Evolutionary conservation across 169 alveolate species (phyloP), one percentile per base, ranked within the genome.

Genomic region (Eimeria sp.): DNA sequence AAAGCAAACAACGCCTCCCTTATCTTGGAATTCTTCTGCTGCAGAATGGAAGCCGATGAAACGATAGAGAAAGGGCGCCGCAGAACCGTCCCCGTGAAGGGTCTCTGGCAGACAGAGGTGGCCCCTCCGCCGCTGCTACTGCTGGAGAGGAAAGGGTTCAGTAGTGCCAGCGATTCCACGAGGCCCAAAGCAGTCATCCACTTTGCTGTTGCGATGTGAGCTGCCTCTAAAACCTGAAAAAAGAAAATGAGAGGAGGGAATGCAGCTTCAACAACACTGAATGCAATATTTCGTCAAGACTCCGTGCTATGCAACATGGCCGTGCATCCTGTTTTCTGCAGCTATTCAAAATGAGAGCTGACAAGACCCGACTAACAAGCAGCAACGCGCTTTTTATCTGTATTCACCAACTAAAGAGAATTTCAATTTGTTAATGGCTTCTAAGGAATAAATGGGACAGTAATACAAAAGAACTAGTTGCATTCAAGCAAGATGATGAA

Each of bases 141-240:
- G 60, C 85, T 40, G n/a, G 82, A 40, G 49, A 91, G 83, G 91
- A 77, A 91, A 14, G 95, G 91, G 37, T 16, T 56, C 27, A 91
- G 95, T 23, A 91, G 91, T 54, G 83, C 33, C 90, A 78, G 14
- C 30, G 91, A 71, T 2, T 80, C 96, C 46, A 16, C 89, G n/a
- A 77, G 83, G 0, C 89, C 94, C 77, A 93, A 40, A 60, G 96
- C 96, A 13, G 66, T 62, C 52, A 93, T 43, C 96, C 96, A 93
- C 71, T 83, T 93, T 11, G 90, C 87, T 49, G 96, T 85, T 52
- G 96, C 96, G 68, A 93, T 37, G 80, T 93, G 80, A 43, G 96
- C 96, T 66, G 90, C 91, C 30, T 93, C 89, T 49, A 66, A 16
- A 33, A 80, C 90, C 96, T 93, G 94, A 0, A 52, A 60, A 78